Evolutionary conservation across 495 filamentous ascomycete species (phyloP), one percentile per base, ranked within the genome.

Genomic region (Annulohypoxylon bovei): DNA sequence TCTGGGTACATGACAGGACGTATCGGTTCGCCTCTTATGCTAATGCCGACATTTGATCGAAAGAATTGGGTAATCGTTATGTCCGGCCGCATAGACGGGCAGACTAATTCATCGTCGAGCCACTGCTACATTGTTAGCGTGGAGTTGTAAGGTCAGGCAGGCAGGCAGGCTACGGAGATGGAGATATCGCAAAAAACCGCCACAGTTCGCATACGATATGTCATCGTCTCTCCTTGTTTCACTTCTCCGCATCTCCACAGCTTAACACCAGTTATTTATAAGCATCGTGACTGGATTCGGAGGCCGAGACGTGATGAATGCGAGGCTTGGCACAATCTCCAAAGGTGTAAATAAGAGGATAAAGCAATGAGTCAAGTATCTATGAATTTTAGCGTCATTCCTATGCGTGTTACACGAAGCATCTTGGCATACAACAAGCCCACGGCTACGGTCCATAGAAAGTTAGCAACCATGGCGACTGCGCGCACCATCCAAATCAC

Each of bases 401-500:
- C 50, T 23, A 33, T 62, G 9, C 33, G 62, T 27, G 16, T 46
- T 57, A 23, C 61, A 28, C 30, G 44, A 59, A 23, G 57, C 4
- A 58, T 33, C 47, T 35, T 58, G 22, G 39, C 50, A 67, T 46
- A 35, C 18, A 54, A n/a, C 9, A 65, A 47, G 8, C 20, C 28
- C n/a, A 14, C 23, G 5, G 47, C 28, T 9, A 14, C 23, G 5
- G 47, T 25, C 4, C 28, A 47, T 35, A 62, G 42, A 32, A 58
- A 39, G 11, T 23, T 69, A 25, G 55, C 40, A 73, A 83, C 56
- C 40, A 91, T 92, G 90, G 90, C 90, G 2, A 88, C 90, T 0
- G 79, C 90, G 39, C 85, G 80, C 35, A 86, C 82, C n/a, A 84
- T 94, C 54, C 75, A 87, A 27, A 80, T 94, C 49, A 79, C 82